A percentile compares a stretch with the other conserved stretches of the same genome.
These are phyloP conservation scores for Rhodosporidiobolus odoratus DNA, from an alignment of 768 basidiomycete species.

Conservation along the genomic window DNA sequence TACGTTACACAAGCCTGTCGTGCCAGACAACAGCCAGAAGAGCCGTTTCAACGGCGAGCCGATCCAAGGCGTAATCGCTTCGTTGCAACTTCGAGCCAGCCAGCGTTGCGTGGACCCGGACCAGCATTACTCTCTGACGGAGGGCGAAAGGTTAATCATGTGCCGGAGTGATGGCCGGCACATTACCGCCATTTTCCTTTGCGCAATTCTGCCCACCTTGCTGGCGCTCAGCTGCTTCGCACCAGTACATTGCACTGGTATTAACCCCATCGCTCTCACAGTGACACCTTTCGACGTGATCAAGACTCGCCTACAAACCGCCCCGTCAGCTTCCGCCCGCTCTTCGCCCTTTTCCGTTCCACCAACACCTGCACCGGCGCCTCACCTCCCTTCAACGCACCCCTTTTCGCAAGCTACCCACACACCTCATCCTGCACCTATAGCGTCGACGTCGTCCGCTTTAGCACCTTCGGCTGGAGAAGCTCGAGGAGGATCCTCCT, in stretches of 20 bases:
- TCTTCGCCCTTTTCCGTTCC: constrained; percentile 18
- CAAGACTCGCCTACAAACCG: constrained; percentile 84
- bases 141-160: too few relatives aligned
- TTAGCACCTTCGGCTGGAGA: constrained; percentile 8
- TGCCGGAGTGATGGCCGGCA: too few relatives aligned
- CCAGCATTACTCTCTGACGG: too few relatives aligned
- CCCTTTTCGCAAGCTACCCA: not conserved
- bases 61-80: not conserved
- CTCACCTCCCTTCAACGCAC: not conserved
- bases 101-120: too few relatives aligned
- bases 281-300: constrained; percentile 99
- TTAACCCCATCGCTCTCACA: constrained; percentile 44
- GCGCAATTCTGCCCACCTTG: too few relatives aligned
- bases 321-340: constrained; percentile 44
- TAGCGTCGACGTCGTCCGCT: constrained; percentile 23
- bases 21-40: not conserved
- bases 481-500: constrained; percentile 11
- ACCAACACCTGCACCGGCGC: constrained; percentile 27
- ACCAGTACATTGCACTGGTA: not conserved
- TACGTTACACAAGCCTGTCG: constrained; percentile 6
- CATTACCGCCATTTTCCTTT: too few relatives aligned
- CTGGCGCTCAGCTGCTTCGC: too few relatives aligned
- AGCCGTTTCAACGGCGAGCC: not conserved
- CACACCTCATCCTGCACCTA: constrained; percentile 29
- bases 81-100: too few relatives aligned